phyloP scores from a whole-genome alignment of 139 green algal genomes.

The Closterium sp. region DNA sequence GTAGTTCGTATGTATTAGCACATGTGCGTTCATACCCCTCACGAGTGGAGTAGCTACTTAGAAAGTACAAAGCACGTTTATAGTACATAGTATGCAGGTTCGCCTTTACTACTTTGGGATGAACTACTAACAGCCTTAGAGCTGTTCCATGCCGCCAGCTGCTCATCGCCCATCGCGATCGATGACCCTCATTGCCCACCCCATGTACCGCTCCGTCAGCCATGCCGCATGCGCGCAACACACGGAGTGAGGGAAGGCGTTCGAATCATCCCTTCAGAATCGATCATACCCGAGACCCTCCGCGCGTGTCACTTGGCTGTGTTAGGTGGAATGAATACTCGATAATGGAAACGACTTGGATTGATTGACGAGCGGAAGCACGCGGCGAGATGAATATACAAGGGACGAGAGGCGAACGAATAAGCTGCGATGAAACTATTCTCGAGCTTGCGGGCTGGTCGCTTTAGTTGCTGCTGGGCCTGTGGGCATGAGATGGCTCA shows the following conservation, averaged over 20 bases:
- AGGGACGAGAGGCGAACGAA: not conserved
- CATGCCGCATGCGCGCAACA: constrained; percentile 8
- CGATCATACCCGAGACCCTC: too few species aligned
- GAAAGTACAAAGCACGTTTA: too few species aligned
- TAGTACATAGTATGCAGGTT: too few species aligned
- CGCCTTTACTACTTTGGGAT: too few species aligned
- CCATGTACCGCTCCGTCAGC: constrained; percentile 69
- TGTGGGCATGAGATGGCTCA: constrained; percentile 24
- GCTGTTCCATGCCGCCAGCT: constrained; percentile 89
- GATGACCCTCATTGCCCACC: constrained; percentile 76
- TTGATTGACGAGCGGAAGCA: not conserved
- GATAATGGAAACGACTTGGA: too few species aligned
- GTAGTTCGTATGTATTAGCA: too few species aligned
- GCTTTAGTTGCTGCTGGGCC: not conserved
- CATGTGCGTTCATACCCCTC: too few species aligned
- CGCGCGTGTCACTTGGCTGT: too few species aligned
- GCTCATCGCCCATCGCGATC: constrained; percentile 83
- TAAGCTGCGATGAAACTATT: not conserved
- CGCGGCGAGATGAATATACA: not conserved
- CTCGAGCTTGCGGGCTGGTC: not conserved
- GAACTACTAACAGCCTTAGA: too few species aligned
- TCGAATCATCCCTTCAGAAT: not conserved
- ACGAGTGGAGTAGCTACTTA: too few species aligned
- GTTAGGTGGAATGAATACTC: too few species aligned
- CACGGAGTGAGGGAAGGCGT: not conserved